Percentiles rank a stretch among this genome's conserved stretches.
These are phyloP conservation scores for Linum trigynum DNA, from an alignment of 345 rosid genomes.

Conservation along the genomic window DNA sequence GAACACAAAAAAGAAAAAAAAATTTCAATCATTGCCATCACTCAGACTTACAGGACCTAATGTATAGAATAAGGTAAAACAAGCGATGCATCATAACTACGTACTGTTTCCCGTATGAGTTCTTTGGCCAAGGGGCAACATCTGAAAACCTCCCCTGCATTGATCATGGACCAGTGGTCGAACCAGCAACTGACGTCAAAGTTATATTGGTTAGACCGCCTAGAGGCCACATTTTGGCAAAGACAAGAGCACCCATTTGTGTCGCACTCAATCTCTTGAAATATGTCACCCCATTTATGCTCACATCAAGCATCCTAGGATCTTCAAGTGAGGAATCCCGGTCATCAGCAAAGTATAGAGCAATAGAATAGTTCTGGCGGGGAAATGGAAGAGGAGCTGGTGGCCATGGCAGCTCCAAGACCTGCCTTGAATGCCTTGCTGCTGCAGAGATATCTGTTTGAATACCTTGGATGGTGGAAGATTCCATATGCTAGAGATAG, in stretches of 20 bases:
- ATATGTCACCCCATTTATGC: constrained; percentile 49
- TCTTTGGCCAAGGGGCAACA: constrained; percentile 43
- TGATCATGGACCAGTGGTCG: constrained; percentile 50
- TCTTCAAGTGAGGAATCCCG: constrained; percentile 23
- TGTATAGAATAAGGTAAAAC: not conserved
- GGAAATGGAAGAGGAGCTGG: constrained; percentile 28
- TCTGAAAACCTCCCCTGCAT: constrained; percentile 71
- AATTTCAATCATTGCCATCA: not conserved
- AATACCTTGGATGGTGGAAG: constrained; percentile 70
- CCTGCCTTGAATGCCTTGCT: constrained; percentile 21
- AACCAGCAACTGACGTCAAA: constrained; percentile 46
- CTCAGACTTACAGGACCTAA: not conserved
- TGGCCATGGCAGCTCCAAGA: constrained; percentile 66
- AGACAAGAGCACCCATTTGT: constrained; percentile 47
- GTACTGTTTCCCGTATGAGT: constrained; percentile 85
- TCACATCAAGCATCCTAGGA: constrained; percentile 43
- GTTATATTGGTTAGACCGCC: constrained; percentile 44
- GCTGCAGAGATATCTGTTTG: constrained; percentile 38
- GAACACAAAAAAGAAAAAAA: not conserved
- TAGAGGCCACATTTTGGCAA: constrained; percentile 66
- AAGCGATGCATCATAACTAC: not conserved
- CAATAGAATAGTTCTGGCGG: constrained; percentile 44
- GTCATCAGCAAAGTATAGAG: constrained; percentile 70
- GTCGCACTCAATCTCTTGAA: constrained; percentile 49
- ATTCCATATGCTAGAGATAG: constrained; percentile 85